A percentile compares a stretch with the other conserved stretches of the same genome.
Evolutionary conservation across 495 filamentous ascomycete species (phyloP).

Genomic region (Parachaetomium inaequale): DNA sequence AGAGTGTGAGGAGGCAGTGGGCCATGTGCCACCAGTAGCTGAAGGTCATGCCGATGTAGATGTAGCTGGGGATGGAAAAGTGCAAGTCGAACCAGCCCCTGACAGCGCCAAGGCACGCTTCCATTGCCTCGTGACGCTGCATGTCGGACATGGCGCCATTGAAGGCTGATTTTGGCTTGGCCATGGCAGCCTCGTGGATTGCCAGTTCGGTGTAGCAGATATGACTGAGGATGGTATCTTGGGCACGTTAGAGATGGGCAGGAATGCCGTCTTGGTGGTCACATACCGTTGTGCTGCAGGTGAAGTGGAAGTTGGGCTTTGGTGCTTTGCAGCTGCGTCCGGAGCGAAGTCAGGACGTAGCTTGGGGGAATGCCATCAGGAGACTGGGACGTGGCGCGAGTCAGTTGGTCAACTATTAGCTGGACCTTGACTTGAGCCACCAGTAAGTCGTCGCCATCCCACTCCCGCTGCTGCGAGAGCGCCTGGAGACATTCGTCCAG

Average conservation of each 20-base stretch:
- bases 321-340: conserved; percentile 41
- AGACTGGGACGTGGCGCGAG: conserved; percentile 25
- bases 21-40: conserved; percentile 31
- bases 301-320: conserved; percentile 35
- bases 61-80: conserved; percentile 28
- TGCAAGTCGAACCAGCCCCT: conserved; percentile 29
- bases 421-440: conserved; percentile 43
- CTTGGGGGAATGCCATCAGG: conserved; percentile 35
- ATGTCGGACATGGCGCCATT: conserved; percentile 25
- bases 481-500: conserved; percentile 50
- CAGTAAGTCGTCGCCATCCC: conserved; percentile 49
- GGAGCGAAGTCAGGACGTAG: conserved; percentile 46
- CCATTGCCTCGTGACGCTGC: conserved; percentile 30
- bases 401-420: conserved; percentile 33
- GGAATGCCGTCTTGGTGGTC: neutral
- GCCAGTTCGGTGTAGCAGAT: conserved; percentile 41
- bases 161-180: conserved; percentile 17
- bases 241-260: neutral
- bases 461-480: conserved; percentile 45
- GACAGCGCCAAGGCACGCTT: conserved; percentile 25
- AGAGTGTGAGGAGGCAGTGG: conserved; percentile 29
- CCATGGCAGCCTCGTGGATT: conserved; percentile 42
- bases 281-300: conserved; percentile 42
- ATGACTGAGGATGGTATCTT: conserved; percentile 40
- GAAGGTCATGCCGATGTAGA: conserved; percentile 31